phyloP scores from a whole-genome alignment of 441 rosid species.

The Croton laevigatus region DNA sequence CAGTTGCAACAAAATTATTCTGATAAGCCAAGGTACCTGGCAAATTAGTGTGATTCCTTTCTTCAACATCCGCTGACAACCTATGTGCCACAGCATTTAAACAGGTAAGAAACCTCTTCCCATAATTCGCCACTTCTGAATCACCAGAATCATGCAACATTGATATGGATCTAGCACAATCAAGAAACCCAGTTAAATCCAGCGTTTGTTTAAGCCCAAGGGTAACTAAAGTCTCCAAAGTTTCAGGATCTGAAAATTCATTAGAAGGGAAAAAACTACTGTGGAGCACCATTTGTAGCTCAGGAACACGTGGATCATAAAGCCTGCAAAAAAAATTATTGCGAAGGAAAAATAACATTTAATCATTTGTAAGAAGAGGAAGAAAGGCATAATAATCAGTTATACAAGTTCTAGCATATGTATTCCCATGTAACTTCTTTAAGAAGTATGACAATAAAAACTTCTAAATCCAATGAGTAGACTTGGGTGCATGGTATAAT shows the following conservation, averaged over 20 bases:
- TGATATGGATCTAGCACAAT: conserved; percentile 86
- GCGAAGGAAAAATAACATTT: conserved; percentile 11
- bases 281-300: conserved; percentile 64
- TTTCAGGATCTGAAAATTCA: conserved; percentile 70
- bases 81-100: conserved; percentile 63
- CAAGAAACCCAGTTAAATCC: conserved; percentile 71
- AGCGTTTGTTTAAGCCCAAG: conserved; percentile 78
- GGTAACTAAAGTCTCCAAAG: conserved; percentile 65
- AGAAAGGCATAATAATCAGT: conserved; percentile 1
- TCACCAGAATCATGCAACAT: conserved; percentile 59
- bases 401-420: not conserved
- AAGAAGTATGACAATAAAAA: too few relatives aligned
- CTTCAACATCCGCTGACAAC: conserved; percentile 45
- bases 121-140: conserved; percentile 54
- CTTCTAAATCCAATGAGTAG: too few relatives aligned
- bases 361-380: not conserved
- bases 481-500: too few relatives aligned
- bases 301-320: conserved; percentile 92
- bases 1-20: conserved; percentile 23
- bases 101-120: conserved; percentile 53
- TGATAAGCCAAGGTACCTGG: conserved; percentile 28
- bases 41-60: conserved; percentile 37
- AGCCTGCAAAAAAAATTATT: conserved; percentile 61
- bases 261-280: conserved; percentile 82
- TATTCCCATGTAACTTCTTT: too few relatives aligned